Conservation (phyloP, 371 early-diverging fungal genomes). For the Rhizopus arrhizus region DNA sequence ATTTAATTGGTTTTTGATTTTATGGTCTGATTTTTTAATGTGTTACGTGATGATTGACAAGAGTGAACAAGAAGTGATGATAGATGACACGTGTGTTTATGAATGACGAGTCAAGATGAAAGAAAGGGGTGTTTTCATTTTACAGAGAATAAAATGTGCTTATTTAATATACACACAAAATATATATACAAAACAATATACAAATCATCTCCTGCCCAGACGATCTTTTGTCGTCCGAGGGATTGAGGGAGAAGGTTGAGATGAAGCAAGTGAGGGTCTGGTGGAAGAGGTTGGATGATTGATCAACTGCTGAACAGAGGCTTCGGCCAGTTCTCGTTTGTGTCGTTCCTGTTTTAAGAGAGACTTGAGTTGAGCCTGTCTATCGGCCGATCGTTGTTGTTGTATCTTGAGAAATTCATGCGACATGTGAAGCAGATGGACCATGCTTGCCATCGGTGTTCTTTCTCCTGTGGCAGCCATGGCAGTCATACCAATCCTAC, state of each 20-base stretch:
- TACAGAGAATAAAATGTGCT: no score
- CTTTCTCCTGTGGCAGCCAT: conserved; percentile 17
- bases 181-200: no score
- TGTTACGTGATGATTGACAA: not conserved
- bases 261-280: not conserved
- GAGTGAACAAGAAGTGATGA: no score
- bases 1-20: not conserved
- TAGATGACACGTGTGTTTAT: no score
- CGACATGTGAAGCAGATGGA: conserved; percentile 31
- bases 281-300: not conserved
- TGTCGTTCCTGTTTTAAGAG: conserved; percentile 29
- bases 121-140: no score
- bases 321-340: conserved; percentile 24
- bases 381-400: conserved; percentile 26
- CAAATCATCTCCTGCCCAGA: no score
- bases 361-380: conserved; percentile 28
- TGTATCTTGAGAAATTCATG: conserved; percentile 31
- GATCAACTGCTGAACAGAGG: conserved; percentile 10
- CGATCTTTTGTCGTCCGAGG: no score
- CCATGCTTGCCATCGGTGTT: conserved; percentile 35
- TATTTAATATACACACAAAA: no score
- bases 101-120: no score
- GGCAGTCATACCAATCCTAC: conserved; percentile 15
- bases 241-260: no score
- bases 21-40: not conserved